A percentile compares a stretch with the other conserved stretches of the same genome.
Conservation (phyloP, 805 yeast species). For the Tetrapisispora arboricola region DNA sequence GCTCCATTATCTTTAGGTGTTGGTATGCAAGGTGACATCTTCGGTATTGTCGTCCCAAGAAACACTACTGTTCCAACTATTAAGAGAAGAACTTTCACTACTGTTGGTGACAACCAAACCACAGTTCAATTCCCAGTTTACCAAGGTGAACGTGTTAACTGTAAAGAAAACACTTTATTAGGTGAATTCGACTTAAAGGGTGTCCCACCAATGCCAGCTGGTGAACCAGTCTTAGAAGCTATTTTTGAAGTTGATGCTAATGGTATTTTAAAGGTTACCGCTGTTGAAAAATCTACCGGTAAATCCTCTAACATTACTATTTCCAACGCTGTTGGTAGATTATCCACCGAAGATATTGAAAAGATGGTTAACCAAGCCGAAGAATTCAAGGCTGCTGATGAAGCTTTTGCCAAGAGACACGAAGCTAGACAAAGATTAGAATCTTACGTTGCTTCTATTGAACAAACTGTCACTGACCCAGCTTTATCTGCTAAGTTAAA, state of each 20-base stretch:
- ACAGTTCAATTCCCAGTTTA: constrained; percentile 96
- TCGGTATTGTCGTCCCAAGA: constrained; percentile 98
- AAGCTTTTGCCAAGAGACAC: constrained; percentile 98
- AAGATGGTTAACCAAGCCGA: constrained; percentile 98
- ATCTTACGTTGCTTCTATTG: constrained; percentile 93
- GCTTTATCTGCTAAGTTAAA: constrained; percentile 94
- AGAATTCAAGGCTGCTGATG: constrained; percentile 97
- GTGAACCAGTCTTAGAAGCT: constrained; percentile 78
- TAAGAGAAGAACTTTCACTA: constrained; percentile 97
- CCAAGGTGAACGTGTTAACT: constrained; percentile 99
- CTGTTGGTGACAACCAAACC: constrained; percentile 97
- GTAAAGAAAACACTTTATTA: constrained; percentile 89
- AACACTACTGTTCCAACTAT: constrained; percentile 98
- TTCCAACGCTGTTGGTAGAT: constrained; percentile 98
- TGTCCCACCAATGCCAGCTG: constrained; percentile 85
- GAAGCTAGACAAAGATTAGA: constrained; percentile 99
- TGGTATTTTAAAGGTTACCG: constrained; percentile 96
- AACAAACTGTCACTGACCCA: constrained; percentile 96
- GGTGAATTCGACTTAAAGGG: constrained; percentile 98
- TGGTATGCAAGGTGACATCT: constrained; percentile 80
- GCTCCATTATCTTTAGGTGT: constrained; percentile 3
- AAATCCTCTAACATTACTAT: constrained; percentile 75
- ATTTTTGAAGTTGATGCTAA: constrained; percentile 98
- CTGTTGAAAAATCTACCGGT: constrained; percentile 73
- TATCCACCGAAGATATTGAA: constrained; percentile 92